These are phyloP conservation scores for Aspergillus melleus DNA, from an alignment of 2,329 filamentous ascomycete genomes.

Conservation along the genomic window DNA sequence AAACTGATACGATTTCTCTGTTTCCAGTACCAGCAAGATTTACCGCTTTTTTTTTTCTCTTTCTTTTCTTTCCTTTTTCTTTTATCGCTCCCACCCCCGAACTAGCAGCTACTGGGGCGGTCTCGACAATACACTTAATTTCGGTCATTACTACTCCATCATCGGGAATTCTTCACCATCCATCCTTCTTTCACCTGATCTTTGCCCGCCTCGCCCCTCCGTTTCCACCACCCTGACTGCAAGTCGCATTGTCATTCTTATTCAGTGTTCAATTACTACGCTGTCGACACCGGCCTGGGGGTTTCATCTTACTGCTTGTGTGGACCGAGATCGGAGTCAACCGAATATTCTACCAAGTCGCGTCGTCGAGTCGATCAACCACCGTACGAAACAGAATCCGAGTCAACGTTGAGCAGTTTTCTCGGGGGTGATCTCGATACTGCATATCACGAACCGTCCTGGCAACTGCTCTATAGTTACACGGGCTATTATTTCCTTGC, in stretches of 20 bases:
- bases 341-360: conserved; percentile 1
- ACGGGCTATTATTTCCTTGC: not conserved
- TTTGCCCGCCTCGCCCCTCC: conserved; percentile 4
- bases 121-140: conserved; percentile 7
- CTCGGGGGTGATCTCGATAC: not conserved
- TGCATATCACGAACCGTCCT: not conserved
- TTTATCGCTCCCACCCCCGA: not conserved
- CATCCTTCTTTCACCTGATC: conserved; percentile 5
- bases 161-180: not conserved
- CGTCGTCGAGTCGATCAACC: conserved; percentile 1
- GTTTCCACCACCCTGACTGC: not conserved
- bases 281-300: not conserved
- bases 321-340: not conserved
- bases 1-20: conserved; percentile 7
- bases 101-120: not conserved
- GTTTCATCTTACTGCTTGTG: not conserved
- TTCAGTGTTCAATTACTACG: not conserved
- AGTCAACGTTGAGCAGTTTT: not conserved
- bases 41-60: not conserved
- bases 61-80: conserved; percentile 1
- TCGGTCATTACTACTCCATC: conserved; percentile 10
- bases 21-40: conserved; percentile 1
- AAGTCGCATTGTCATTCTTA: not conserved
- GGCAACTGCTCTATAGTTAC: not conserved
- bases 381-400: not conserved